Evolutionary conservation across 441 rosid genomes (phyloP).

Genomic region (Euphorbia schlechtendalii): DNA sequence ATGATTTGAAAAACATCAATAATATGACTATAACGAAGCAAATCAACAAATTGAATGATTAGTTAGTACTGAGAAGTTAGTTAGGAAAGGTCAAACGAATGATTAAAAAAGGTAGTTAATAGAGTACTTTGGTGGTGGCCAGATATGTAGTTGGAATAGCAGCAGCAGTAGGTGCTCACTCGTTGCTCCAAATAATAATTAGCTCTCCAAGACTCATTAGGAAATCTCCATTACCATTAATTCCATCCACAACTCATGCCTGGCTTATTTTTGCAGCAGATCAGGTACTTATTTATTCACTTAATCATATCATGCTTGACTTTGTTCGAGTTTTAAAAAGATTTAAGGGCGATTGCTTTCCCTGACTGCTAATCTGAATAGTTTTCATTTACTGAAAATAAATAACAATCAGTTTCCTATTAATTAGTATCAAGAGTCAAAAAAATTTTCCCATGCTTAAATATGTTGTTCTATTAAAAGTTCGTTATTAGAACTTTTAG

Average conservation of each 20-base stretch:
- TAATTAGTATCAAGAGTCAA: too few relatives aligned
- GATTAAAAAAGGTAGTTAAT: background rate
- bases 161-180: constrained; percentile 48
- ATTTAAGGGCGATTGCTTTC: too few relatives aligned
- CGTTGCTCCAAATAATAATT: constrained; percentile 45
- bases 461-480: too few relatives aligned
- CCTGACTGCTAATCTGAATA: too few relatives aligned
- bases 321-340: too few relatives aligned
- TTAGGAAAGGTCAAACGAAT: background rate
- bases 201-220: constrained; percentile 38
- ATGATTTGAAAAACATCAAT: background rate
- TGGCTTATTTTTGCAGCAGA: constrained; percentile 71
- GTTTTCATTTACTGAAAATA: too few relatives aligned
- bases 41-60: background rate
- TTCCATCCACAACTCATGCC: constrained; percentile 56
- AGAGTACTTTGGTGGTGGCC: constrained; percentile 6
- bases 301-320: too few relatives aligned
- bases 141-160: constrained; percentile 70
- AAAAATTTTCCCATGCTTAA: too few relatives aligned
- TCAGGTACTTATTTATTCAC: constrained; percentile 39
- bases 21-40: background rate
- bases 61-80: background rate
- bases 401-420: too few relatives aligned
- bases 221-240: constrained; percentile 39
- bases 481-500: too few relatives aligned